Evolutionary conservation across 2,329 filamentous ascomycete genomes (phyloP), one percentile per base, ranked within the genome.

Genomic region (Fusarium xyrophilum): DNA sequence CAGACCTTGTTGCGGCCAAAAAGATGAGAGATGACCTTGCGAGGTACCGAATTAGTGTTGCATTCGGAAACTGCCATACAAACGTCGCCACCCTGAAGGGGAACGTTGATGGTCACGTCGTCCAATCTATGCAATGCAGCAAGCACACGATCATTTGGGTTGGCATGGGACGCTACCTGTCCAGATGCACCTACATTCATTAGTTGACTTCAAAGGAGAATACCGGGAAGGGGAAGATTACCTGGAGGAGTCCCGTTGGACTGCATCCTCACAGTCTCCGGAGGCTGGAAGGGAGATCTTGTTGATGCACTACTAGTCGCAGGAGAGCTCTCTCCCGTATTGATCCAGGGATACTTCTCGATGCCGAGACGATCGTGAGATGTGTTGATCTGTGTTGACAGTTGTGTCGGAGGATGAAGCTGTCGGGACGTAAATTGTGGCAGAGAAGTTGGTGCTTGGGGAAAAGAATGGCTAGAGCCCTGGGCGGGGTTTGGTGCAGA

Each of bases 1-100:
- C 88, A 90, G 11, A 86, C 83, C 79, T 96, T 96, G 82, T 96
- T 96, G 38, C 93, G 87, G 25, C 92, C 92, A 71, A 95, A 95
- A 57, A 94, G 86, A 74, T 96, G 91, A 0, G 91, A 93, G 62
- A 95, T 90, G 8, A 90, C 88, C 79, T 95, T 95, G 48, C 92
- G 87, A 27, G 85, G 84, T 57, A 86, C 83, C 8, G 87, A 88
- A 7, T 83, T 83, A 1, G 87, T 89, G 46, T 86, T 82, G 73
- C 88, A 91, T 63, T 85, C 81, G 3, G 81, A 76, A 19, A 85
- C 83, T 67, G 85, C 88, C 80, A 87, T 85, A 73, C 88, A 90
- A 27, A 71, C 75, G 17, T 77, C 74, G 9, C 76, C 73, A 33
- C 76, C 74, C 19, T 71, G 58, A 15, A 75, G 69, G 42, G 57